Conservation (phyloP, 768 basidiomycete genomes). For the Suillus sp. region DNA sequence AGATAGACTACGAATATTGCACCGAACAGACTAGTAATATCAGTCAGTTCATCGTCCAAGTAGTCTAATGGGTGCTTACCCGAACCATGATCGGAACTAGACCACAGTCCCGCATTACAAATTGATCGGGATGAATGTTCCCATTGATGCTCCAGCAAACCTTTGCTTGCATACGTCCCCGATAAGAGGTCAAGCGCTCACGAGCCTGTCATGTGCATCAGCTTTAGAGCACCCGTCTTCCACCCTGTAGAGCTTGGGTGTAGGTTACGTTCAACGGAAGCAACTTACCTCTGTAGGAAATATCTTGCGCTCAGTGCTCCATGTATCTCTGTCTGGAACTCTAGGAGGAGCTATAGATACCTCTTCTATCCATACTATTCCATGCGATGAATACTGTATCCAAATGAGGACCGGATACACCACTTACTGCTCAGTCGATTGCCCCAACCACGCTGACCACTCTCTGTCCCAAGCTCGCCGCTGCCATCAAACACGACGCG, state of each 20-base stretch:
- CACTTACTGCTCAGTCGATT: constrained; percentile 83
- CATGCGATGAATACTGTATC: constrained; percentile 14
- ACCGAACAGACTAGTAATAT: constrained; percentile 73
- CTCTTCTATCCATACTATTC: constrained; percentile 88
- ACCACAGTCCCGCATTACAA: constrained; percentile 82
- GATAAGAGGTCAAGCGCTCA: constrained; percentile 90
- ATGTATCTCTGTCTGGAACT: constrained; percentile 81
- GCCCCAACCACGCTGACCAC: constrained; percentile 64
- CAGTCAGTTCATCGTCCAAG: constrained; percentile 9
- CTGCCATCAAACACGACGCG: constrained; percentile 92
- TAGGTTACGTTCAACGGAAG: neutral
- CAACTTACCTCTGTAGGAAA: constrained; percentile 84
- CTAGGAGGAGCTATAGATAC: constrained; percentile 83
- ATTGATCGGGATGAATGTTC: constrained; percentile 65
- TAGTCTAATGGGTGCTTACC: constrained; percentile 49
- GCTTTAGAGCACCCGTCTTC: neutral
- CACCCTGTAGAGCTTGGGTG: neutral
- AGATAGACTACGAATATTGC: constrained; percentile 85
- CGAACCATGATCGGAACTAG: constrained; percentile 96
- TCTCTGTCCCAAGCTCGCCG: constrained; percentile 52
- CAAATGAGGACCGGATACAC: constrained; percentile 13
- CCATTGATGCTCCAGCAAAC: constrained; percentile 78
- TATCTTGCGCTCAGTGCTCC: constrained; percentile 71
- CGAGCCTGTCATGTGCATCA: constrained; percentile 61
- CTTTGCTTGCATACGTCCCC: constrained; percentile 85